Base-by-base conservation (phyloP, 2,329 filamentous ascomycete genomes). In the Aspergillus spinulosporus region DNA sequence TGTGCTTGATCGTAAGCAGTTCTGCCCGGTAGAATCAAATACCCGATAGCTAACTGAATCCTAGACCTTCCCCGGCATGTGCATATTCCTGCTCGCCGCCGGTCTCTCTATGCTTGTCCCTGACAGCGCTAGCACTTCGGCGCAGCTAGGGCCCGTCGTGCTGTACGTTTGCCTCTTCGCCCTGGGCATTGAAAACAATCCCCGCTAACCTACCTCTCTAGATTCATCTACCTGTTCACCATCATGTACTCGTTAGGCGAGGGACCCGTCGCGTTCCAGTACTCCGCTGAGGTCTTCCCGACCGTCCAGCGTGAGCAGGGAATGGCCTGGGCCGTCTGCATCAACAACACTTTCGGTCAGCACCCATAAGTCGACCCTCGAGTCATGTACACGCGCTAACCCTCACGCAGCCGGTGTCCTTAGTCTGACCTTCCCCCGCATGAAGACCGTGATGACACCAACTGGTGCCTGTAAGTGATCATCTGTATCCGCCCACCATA, bases 201-300 rank as follows among this genome's bases (percentile, higher is more conserved):
- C 8, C 49, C 8, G 43, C 9, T 14, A 2, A 15, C n/a, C n/a
- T n/a, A n/a, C n/a, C n/a, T n/a, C n/a, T 47, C 29, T 34, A 47
- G 45, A 21, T 87, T 87, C 60, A 76, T 87, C 61, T 88, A 83
- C 71, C 71, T 88, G 5, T 88, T 88, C 62, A 82, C 80, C 1
- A 81, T 82, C 15, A 84, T 82, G 64, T 86, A 86, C 71, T 84
- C 82, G 0, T 80, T 83, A 0, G 84, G 81, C 2, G 86, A 88
- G 72, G 86, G 84, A 0, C 74, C 75, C 1, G 76, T 79, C 1
- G 74, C 77, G 3, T 76, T 73, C 62, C 73, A 78, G 40, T 83
- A 83, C 66, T 79, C 78, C 29, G 78, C 80, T 1, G 80, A 83
- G 61, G 76, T 78, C 0, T 82, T 83, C 64, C 49, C 49, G 4